Percentiles rank a stretch among this genome's conserved stretches.
Evolutionary conservation across 73 alveolate genomes (phyloP).

Genomic region (Paramecium pentaurelia): DNA sequence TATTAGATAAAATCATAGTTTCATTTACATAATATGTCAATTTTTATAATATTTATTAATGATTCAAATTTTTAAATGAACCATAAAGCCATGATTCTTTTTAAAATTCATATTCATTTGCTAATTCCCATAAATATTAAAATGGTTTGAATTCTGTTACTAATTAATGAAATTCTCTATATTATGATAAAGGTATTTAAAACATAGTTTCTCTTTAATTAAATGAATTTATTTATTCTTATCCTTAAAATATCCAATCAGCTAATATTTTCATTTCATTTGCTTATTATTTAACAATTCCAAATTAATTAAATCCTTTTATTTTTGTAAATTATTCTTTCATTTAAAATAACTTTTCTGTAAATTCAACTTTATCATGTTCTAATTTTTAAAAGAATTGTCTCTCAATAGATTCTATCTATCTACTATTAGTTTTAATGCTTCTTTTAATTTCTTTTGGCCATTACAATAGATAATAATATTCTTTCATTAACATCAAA

Average conservation of each 20-base stretch:
- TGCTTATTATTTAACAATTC: neutral
- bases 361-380: neutral
- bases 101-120: neutral
- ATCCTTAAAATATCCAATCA: neutral
- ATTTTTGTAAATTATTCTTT: neutral
- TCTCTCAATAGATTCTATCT: neutral
- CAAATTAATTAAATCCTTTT: neutral
- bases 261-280: neutral
- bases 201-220: neutral
- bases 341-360: neutral
- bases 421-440: neutral
- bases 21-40: neutral
- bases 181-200: neutral
- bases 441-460: neutral
- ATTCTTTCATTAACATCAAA: neutral
- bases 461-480: neutral
- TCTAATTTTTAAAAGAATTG: neutral
- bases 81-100: constrained; percentile 14
- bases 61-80: neutral
- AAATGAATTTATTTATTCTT: neutral
- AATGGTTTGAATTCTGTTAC: neutral
- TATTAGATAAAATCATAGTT: neutral
- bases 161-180: neutral
- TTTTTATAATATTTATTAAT: neutral
- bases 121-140: constrained; percentile 3